phyloP scores from a whole-genome alignment of 805 yeast genomes.

The Ogataea minuta region DNA sequence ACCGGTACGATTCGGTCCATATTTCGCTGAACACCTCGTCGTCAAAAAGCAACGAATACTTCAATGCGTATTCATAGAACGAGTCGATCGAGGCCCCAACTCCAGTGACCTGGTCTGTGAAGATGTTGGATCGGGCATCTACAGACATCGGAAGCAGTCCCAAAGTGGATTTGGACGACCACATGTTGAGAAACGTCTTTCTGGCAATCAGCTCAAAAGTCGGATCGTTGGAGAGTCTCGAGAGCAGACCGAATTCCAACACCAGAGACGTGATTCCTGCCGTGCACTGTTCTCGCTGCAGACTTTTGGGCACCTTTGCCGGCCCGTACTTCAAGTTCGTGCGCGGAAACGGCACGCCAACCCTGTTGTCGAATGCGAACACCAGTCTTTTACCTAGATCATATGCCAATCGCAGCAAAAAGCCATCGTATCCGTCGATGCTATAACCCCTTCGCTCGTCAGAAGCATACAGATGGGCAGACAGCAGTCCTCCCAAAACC shows the following conservation, averaged over 20 bases:
- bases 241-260: conserved; percentile 74
- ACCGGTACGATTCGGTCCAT: conserved; percentile 59
- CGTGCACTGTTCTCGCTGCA: conserved; percentile 70
- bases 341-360: conserved; percentile 76
- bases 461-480: conserved; percentile 71
- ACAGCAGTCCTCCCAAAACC: conserved; percentile 75
- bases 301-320: conserved; percentile 38
- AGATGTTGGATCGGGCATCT: conserved; percentile 39
- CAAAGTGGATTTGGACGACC: conserved; percentile 62
- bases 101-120: conserved; percentile 66
- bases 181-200: conserved; percentile 62
- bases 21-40: conserved; percentile 49
- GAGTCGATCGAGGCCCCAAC: conserved; percentile 92
- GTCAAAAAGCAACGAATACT: conserved; percentile 70
- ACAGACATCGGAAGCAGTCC: conserved; percentile 78
- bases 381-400: conserved; percentile 72
- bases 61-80: conserved; percentile 83
- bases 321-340: conserved; percentile 63
- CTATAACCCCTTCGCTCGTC: conserved; percentile 44
- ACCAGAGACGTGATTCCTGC: conserved; percentile 87
- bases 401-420: conserved; percentile 64
- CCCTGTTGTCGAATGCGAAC: conserved; percentile 63
- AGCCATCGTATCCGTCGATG: conserved; percentile 60
- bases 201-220: conserved; percentile 63
- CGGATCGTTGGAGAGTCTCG: conserved; percentile 70